Evolutionary conservation across 257 asterid species (phyloP), one percentile per base, ranked within the genome.

Genomic region (Knoxia roxburghii): DNA sequence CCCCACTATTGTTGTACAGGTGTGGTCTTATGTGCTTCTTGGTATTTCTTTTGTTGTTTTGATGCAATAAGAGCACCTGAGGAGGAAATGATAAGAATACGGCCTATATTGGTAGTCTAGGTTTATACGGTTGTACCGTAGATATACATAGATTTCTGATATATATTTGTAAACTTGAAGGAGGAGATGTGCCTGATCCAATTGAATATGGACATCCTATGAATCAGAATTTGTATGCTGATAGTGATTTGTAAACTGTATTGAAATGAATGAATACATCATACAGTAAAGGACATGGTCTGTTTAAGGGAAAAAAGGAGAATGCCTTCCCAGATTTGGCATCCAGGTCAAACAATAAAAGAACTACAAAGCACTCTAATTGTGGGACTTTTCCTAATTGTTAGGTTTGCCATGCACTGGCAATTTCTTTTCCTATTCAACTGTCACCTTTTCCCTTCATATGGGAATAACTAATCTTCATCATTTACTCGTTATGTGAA

Each of bases 401-500:
- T 20, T 21, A 50, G 2, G 63, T 39, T 20, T 48, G n/a, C 12
- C 59, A 48, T 14, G 14, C 27, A 18, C 33, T 4, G 10, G 0
- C 54, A 24, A 7, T 26, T 5, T 64, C 18, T 18, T 64, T 26
- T 15, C 7, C 23, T 6, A 23, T 41, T 7, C 23, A 43, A n/a
- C 46, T 9, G 8, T 65, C 27, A 57, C 27, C 46, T 30, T 46
- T 45, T 46, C 41, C 24, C 20, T 15, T 20, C 20, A 37, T 20
- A 30, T 48, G 32, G 29, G 24, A 40, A 64, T 5, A 46, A 15
- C 18, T 48, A 30, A 32, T 23, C 24, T 18, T 30, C 48, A 30
- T 23, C 4, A 30, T 45, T 49, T 65, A n/a, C 51, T 20, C 46
- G 57, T n/a, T 27, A 15, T 60, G 40, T 67, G 64, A 73, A 49